Base-by-base conservation (phyloP, 805 yeast species). In the Ogataea minuta region DNA sequence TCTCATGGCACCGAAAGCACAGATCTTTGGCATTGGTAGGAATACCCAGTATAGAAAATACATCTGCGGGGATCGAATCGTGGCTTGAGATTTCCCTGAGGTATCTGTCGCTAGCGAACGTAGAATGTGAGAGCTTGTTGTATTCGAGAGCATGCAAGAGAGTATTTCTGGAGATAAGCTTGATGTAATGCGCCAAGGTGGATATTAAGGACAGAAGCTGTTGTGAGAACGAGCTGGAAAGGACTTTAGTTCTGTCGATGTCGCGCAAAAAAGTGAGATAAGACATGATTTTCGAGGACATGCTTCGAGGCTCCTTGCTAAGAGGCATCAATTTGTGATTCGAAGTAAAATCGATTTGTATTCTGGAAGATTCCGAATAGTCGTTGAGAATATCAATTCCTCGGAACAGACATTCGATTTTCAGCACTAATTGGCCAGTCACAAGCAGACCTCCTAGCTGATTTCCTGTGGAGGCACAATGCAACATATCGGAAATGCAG, bases 161-260 rank as follows among this genome's bases (percentile, higher is more conserved):
- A 0, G 96, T 93, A 54, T 79, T 78, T 46, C 97, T 70, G 4
- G 91, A 84, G 15, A 93, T 67, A 6, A 91, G 70, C 60, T 93
- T 93, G 53, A 93, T 69, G 61, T 89, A 91, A 59, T 93, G 98
- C 0, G 99, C 97, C 51, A 91, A 68, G 0, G 95, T 89, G 1
- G 96, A 87, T 4, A 90, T 90, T 9, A 90, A 78, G 0, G 91
- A 77, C 49, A 93, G 71, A 27, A 91, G 57, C 39, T 79, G 82
- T 3, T 84, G 81, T 0, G 89, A 77, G 28, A 75, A 64, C 16
- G 58, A 52, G 11, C 62, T 41, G 3, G 66, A 65, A 6, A 63
- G 53, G 16, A 68, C 31, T 62, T 50, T 61, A 48, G 49, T 36
- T 26, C 48, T 42, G 29, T 56, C 59, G 0, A 78, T 69, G 53